Evolutionary conservation across 768 basidiomycete genomes (phyloP).

Genomic region (Lactarius pseudohatsudake): DNA sequence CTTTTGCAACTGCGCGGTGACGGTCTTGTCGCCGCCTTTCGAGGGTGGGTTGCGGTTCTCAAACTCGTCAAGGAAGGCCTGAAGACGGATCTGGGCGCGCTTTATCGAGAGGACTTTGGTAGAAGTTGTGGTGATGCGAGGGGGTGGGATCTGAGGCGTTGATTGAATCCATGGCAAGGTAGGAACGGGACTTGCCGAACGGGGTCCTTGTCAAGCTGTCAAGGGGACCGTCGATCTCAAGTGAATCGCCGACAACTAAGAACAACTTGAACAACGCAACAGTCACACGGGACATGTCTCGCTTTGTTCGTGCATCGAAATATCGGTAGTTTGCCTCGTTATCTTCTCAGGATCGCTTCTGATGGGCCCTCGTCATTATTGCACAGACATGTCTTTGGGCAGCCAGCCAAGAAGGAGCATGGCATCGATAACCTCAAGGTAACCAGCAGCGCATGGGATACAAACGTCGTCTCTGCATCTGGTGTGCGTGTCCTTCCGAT

Average conservation of each 20-base stretch:
- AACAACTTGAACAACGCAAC: neutral
- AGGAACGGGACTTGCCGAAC: constrained; percentile 17
- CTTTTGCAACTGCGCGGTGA: constrained; percentile 39
- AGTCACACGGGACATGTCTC: constrained; percentile 55
- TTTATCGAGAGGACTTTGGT: constrained; percentile 32
- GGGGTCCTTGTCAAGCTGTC: neutral
- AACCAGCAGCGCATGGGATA: constrained; percentile 93
- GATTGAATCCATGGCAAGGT: neutral
- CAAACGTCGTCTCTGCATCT: constrained; percentile 86
- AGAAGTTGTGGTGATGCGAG: constrained; percentile 15
- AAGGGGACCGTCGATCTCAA: neutral
- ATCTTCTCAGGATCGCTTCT: constrained; percentile 17
- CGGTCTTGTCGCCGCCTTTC: constrained; percentile 39
- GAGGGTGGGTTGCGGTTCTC: constrained; percentile 34
- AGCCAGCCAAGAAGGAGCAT: constrained; percentile 82
- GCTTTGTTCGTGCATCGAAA: constrained; percentile 84
- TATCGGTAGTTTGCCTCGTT: constrained; percentile 58
- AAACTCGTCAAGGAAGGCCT: constrained; percentile 37
- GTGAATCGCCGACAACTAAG: neutral
- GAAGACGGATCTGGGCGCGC: constrained; percentile 33
- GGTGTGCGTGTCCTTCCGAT: constrained; percentile 49
- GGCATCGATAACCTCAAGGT: constrained; percentile 81
- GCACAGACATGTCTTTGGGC: constrained; percentile 87
- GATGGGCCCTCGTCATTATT: neutral
- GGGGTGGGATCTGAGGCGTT: constrained; percentile 32